A percentile compares a stretch with the other conserved stretches of the same genome.
phyloP scores from a whole-genome alignment of 2,329 filamentous ascomycete species.

The Cordyceps militaris region DNA sequence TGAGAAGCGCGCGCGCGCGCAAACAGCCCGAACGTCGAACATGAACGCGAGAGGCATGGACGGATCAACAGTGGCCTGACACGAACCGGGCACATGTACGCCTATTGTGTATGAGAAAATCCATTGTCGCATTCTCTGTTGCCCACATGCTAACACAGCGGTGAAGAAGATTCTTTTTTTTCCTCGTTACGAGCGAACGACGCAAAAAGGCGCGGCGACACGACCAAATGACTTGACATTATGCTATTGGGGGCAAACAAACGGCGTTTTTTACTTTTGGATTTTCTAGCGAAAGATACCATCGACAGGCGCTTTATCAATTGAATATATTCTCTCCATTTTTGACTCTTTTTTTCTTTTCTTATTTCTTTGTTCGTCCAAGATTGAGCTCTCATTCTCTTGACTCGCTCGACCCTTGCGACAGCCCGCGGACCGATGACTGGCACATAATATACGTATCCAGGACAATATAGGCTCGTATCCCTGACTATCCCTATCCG shows the following conservation, averaged over 20 bases:
- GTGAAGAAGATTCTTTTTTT: background rate
- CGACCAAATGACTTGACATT: slow-evolving; percentile 8
- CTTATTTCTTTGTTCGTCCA: background rate
- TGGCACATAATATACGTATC: no score
- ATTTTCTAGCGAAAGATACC: slow-evolving; percentile 11
- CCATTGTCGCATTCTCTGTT: background rate
- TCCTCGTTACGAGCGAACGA: slow-evolving; percentile 2
- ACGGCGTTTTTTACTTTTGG: slow-evolving; percentile 8
- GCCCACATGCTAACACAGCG: background rate
- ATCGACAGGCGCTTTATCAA: slow-evolving; percentile 9
- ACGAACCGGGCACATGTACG: slow-evolving; percentile 9
- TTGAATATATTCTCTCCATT: background rate
- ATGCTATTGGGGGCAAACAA: slow-evolving; percentile 3
- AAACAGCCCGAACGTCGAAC: slow-evolving; percentile 4
- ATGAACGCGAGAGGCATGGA: background rate
- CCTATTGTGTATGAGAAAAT: slow-evolving; percentile 11
- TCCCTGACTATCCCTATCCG: no score
- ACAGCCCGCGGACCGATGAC: slow-evolving; percentile 1
- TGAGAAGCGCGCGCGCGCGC: slow-evolving; percentile 15
- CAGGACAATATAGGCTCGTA: no score
- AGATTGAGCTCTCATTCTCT: background rate
- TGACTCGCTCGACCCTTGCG: background rate
- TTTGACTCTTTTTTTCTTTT: background rate
- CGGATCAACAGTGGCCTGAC: background rate
- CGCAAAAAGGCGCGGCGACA: slow-evolving; percentile 4